Evolutionary conservation across 2,329 filamentous ascomycete species (phyloP).

Genomic region (Ramularia endophylla): DNA sequence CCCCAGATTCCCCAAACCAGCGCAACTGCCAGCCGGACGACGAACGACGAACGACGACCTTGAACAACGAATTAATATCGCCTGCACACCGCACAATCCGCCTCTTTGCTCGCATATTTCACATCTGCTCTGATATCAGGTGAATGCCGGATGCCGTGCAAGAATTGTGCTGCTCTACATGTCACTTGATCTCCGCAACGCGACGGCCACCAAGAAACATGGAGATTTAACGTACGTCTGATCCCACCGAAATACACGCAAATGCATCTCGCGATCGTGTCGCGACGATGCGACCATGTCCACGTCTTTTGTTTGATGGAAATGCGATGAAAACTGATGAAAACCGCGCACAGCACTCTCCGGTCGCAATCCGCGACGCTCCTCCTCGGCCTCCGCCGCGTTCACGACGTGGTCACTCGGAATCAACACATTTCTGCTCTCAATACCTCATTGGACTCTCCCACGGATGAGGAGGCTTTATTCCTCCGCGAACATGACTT

Average conservation of each 20-base stretch:
- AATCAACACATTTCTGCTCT: constrained; percentile 9
- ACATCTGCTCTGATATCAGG: constrained; percentile 1
- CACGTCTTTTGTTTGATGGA: constrained; percentile 7
- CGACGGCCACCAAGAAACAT: too few species aligned
- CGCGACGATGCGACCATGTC: constrained; percentile 3
- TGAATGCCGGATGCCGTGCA: constrained; percentile 45
- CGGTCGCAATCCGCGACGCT: constrained; percentile 9
- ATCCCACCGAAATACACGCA: neutral
- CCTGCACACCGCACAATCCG: too few species aligned
- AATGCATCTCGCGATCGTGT: constrained; percentile 6
- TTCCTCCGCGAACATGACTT: constrained; percentile 11
- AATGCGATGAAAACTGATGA: constrained; percentile 1
- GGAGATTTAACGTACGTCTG: constrained; percentile 39
- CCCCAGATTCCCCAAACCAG: too few species aligned
- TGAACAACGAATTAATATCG: too few species aligned
- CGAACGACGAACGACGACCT: too few species aligned
- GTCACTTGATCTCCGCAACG: constrained; percentile 31
- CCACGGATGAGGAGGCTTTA: constrained; percentile 8
- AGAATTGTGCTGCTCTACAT: constrained; percentile 38
- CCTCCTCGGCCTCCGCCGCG: constrained; percentile 8
- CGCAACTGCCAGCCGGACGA: too few species aligned
- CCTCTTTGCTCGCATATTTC: too few species aligned
- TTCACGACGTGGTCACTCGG: constrained; percentile 9
- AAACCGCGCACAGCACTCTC: constrained; percentile 5
- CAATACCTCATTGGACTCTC: constrained; percentile 3